Evolutionary conservation across 2,329 filamentous ascomycete genomes (phyloP), one percentile per base, ranked within the genome.

Genomic region (Aschersonia sp.): DNA sequence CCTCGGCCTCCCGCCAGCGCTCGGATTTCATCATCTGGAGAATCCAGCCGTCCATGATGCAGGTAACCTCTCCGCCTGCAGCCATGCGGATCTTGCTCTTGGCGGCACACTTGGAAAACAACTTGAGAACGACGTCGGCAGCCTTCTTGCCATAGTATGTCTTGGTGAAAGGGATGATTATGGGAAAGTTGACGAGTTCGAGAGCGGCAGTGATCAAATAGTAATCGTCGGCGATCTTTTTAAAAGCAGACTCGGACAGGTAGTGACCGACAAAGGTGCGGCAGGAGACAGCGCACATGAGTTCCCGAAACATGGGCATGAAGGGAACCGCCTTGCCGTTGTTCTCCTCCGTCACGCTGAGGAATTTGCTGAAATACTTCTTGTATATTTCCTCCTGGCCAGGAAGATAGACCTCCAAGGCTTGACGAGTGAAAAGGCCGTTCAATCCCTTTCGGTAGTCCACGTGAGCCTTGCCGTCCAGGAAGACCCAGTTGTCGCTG

Each of bases 371-470:
- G 65, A 94, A 94, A 71, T 94, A 96, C 49, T 75, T 73, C 65
- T 87, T 82, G 71, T 95, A 96, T 45, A 95, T 85, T 59, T 89
- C 85, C 67, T 96, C 87, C 70, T 96, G 87, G 45, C 86, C 85
- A 42, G 91, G 92, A 45, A 98, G 80, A 66, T 97, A 98, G 57
- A 73, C 75, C 57, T 88, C 83, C 59, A 98, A 79, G 28, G 91
- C 88, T 63, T 85, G 80, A 61, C 89, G 86, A 43, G 91, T 97
- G 72, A 98, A 98, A 31, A 97, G 78, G 50, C 83, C 84, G 65
- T 96, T 97, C 55, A 98, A 74, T 47, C 92, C 92, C 72, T 96
- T 97, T 64, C 92, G 89, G 70, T 92, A 98, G 60, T 97, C 92
- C 56, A 95, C 87, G 59, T 98, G 92, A 40, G 82, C 80, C 69